A percentile compares a stretch with the other conserved stretches of the same genome.
phyloP scores from a whole-genome alignment of 306 rosid genomes.

The Cucumis hystrix region DNA sequence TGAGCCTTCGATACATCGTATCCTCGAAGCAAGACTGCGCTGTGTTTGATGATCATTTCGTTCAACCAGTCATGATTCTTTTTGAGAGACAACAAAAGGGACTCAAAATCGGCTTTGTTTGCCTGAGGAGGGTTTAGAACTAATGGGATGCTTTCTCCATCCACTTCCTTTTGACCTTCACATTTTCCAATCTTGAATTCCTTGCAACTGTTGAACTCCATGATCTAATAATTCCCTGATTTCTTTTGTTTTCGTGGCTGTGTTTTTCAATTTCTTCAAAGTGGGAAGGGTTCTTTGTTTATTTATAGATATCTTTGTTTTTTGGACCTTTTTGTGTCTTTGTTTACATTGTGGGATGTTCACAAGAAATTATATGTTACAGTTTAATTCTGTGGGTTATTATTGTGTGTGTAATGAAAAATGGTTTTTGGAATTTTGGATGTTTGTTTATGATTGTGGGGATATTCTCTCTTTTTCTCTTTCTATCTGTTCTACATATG shows the following conservation, averaged over 20 bases:
- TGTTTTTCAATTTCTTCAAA: neutral
- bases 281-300: neutral
- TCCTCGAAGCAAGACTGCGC: constrained; percentile 66
- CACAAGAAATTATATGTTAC: neutral
- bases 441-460: neutral
- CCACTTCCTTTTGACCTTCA: constrained; percentile 57
- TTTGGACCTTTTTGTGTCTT: neutral
- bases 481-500: no score
- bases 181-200: constrained; percentile 57
- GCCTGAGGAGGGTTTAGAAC: constrained; percentile 39
- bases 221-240: neutral
- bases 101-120: constrained; percentile 23
- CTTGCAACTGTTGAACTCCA: constrained; percentile 38
- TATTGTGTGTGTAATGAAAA: neutral
- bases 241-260: neutral
- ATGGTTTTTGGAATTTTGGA: neutral
- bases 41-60: constrained; percentile 48
- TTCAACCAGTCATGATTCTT: constrained; percentile 63
- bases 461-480: no score
- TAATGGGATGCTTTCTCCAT: constrained; percentile 70
- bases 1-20: constrained; percentile 37
- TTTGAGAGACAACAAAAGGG: constrained; percentile 27
- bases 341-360: neutral
- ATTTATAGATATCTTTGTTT: neutral
- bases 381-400: neutral